phyloP scores from a whole-genome alignment of 1,284 basidiomycete genomes.

The Ustilago hordei region DNA sequence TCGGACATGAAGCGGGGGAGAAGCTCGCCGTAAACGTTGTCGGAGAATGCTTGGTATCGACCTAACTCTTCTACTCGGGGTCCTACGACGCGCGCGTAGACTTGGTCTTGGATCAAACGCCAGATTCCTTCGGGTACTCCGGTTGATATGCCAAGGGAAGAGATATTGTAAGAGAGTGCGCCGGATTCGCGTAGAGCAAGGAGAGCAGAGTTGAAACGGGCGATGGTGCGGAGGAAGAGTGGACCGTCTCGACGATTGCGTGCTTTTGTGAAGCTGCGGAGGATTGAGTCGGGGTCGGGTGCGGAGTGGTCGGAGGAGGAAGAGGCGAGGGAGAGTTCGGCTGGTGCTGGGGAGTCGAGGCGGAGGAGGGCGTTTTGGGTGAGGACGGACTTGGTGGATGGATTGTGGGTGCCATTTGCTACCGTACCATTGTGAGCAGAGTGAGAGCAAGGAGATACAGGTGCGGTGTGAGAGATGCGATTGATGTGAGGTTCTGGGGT shows the following conservation, averaged over 20 bases:
- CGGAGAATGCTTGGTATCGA: constrained; percentile 70
- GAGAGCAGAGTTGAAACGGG: constrained; percentile 72
- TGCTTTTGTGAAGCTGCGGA: constrained; percentile 72
- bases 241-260: constrained; percentile 73
- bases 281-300: constrained; percentile 70
- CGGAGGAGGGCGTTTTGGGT: constrained; percentile 25
- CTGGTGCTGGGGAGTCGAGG: constrained; percentile 27
- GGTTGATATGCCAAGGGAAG: constrained; percentile 54
- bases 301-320: constrained; percentile 10
- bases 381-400: constrained; percentile 21
- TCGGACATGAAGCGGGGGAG: constrained; percentile 70
- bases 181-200: constrained; percentile 69
- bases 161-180: constrained; percentile 65
- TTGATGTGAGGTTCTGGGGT: constrained; percentile 35
- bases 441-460: constrained; percentile 37
- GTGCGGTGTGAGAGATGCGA: constrained; percentile 35
- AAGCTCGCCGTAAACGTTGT: constrained; percentile 71
- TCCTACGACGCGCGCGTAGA: constrained; percentile 74
- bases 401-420: neutral
- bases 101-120: constrained; percentile 73
- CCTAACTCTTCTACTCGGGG: constrained; percentile 72
- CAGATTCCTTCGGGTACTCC: constrained; percentile 70
- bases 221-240: constrained; percentile 71
- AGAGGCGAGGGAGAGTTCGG: constrained; percentile 33
- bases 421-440: neutral